Base-by-base conservation (phyloP, 768 basidiomycete genomes). In the Cyathus striatus region DNA sequence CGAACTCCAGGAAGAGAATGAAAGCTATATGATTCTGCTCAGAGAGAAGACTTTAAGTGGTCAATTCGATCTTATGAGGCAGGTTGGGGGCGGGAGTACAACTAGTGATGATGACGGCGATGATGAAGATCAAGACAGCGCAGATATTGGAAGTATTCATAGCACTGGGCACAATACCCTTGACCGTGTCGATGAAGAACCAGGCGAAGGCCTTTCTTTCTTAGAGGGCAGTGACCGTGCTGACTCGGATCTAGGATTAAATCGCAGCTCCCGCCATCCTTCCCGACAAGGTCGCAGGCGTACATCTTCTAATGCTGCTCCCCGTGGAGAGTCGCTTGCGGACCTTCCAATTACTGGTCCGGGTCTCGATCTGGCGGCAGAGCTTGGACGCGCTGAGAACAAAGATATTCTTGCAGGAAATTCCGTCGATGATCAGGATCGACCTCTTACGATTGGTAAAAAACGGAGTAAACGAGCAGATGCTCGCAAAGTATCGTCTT, bases 1-100 rank as follows among this genome's bases (percentile, higher is more conserved):
- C 49, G 81, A 86, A 49, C 62, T 92, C 30, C 90, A 93, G 63
- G 93, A 98, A 62, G 94, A 98, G 53, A 99, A 97, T 61, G 93
- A 96, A 64, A 89, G 89, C 39, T 99, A 92, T 68, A 91, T 95
- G 77, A 90, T 94, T 48, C 75, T 99, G 27, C 67, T 98, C 20
- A 74, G 90, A 48, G 94, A 98, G 66, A 84, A 79, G 68, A 97
- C 96, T 0, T 63, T 98, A 34, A 92, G 75, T 50, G 95, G 95
- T 3, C 86, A 89, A 53, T 90, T 87, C 58, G 84, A 90, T 58
- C 66, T 89, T 48, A 69, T 82, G 59, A 80, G 72, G 52, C 79
- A 83, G 61, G 81, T 86, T 24, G 79, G 77, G 32, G 75, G 68
- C 34, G 64, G 62, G n/a, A 61, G 57, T 35, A 45, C 47, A 12